Conservation (phyloP, 139 green algal genomes). For the Tetradesmus obliquus region DNA sequence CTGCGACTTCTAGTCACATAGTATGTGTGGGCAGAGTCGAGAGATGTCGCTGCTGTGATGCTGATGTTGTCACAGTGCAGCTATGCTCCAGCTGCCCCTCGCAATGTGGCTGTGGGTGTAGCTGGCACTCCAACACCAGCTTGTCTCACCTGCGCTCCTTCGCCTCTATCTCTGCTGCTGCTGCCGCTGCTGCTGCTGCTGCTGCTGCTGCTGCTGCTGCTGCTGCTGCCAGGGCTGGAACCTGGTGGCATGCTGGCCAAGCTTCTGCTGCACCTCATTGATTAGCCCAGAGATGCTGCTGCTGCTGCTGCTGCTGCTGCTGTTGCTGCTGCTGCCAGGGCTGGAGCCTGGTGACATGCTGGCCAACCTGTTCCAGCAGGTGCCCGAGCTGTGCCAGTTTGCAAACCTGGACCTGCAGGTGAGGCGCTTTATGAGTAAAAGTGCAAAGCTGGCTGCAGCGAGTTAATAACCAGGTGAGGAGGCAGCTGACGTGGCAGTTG, state of each 20-base stretch:
- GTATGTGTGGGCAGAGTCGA: no score
- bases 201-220: not conserved
- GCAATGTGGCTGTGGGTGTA: no score
- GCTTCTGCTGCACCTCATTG: constrained; percentile 44
- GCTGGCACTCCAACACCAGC: no score
- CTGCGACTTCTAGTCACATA: no score
- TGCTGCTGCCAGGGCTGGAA: constrained; percentile 39
- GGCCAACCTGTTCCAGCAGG: constrained; percentile 58
- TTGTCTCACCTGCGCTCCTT: no score
- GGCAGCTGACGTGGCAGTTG: constrained; percentile 53
- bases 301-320: not conserved
- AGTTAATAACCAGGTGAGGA: constrained; percentile 71
- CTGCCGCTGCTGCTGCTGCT: not conserved
- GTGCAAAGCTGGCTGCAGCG: constrained; percentile 47
- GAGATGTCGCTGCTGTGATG: no score
- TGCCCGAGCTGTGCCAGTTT: constrained; percentile 86
- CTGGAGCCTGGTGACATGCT: constrained; percentile 62
- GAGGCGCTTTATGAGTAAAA: not conserved
- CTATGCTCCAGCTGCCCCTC: no score
- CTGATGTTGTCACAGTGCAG: no score
- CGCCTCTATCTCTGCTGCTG: not conserved
- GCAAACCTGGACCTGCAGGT: constrained; percentile 84
- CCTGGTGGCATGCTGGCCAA: constrained; percentile 58
- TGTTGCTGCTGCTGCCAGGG: constrained; percentile 22
- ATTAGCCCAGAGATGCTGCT: not conserved